Percentiles rank a stretch among this genome's conserved stretches.
phyloP scores from a whole-genome alignment of 257 asterid genomes.

The Petunia axillaris region DNA sequence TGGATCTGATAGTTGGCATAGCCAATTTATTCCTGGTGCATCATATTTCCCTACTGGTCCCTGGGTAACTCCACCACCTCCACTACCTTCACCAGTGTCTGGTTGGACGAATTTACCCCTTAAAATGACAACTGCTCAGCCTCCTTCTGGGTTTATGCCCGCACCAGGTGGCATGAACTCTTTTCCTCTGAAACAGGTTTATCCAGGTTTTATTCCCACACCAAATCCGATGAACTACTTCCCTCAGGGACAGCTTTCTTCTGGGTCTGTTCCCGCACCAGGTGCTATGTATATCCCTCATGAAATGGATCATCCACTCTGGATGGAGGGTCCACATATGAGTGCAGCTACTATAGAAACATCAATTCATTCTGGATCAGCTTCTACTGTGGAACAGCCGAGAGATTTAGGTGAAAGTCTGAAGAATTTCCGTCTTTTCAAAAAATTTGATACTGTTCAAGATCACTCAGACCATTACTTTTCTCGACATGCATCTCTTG shows the following conservation, averaged over 20 bases:
- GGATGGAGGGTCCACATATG: neutral
- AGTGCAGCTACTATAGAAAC: neutral
- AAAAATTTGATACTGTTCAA: slow-evolving; percentile 37
- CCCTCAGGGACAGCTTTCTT: slow-evolving; percentile 3
- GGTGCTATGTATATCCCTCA: slow-evolving; percentile 11
- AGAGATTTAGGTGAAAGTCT: slow-evolving; percentile 15
- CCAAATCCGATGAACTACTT: slow-evolving; percentile 5
- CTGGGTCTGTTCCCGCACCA: slow-evolving; percentile 12
- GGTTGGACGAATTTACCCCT: slow-evolving; percentile 10
- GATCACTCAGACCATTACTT: slow-evolving; percentile 34
- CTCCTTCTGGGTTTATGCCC: slow-evolving; percentile 21
- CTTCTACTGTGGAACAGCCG: neutral
- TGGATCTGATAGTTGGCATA: neutral
- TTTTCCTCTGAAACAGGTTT: slow-evolving; percentile 14
- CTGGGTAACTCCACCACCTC: neutral
- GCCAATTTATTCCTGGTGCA: slow-evolving; percentile 19
- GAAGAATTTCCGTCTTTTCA: slow-evolving; percentile 28
- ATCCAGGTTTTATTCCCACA: slow-evolving; percentile 4
- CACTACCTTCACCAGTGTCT: neutral
- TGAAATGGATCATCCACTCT: slow-evolving; percentile 3
- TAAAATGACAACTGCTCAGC: slow-evolving; percentile 15
- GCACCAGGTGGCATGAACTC: neutral
- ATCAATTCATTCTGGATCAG: slow-evolving; percentile 16
- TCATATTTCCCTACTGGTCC: neutral
- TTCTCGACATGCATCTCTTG: neutral